A percentile compares a stretch with the other conserved stretches of the same genome.
Conservation (phyloP, 2,329 filamentous ascomycete species). For the Xylariaceae sp. region DNA sequence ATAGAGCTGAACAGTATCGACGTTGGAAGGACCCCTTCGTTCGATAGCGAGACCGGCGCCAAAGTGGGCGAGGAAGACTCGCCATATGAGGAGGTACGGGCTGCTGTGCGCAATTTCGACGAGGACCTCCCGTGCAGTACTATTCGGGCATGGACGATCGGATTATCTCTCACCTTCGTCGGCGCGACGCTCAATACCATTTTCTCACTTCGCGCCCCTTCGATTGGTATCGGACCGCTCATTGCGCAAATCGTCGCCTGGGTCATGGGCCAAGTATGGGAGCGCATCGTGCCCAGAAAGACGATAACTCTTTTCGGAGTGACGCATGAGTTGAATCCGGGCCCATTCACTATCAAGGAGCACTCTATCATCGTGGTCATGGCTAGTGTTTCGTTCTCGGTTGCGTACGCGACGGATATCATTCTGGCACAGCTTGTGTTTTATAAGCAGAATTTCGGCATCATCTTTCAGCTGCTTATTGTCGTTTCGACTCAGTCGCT, state of each 20-base stretch:
- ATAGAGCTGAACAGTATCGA: conserved; percentile 30
- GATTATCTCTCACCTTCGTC: conserved; percentile 49
- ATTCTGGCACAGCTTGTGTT: conserved; percentile 66
- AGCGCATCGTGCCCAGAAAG: conserved; percentile 46
- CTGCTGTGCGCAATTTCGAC: conserved; percentile 60
- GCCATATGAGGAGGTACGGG: conserved; percentile 61
- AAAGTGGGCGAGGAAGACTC: conserved; percentile 48
- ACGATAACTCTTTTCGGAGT: conserved; percentile 49
- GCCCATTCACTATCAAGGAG: conserved; percentile 66
- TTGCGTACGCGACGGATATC: conserved; percentile 69
- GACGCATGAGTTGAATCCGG: conserved; percentile 57
- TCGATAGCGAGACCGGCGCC: conserved; percentile 28
- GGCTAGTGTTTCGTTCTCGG: conserved; percentile 65
- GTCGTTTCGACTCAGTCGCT: conserved; percentile 64
- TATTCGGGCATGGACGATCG: conserved; percentile 59
- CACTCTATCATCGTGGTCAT: conserved; percentile 64
- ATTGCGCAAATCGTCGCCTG: conserved; percentile 61
- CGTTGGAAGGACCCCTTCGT: conserved; percentile 20
- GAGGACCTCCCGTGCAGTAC: conserved; percentile 63
- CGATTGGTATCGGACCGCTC: conserved; percentile 55
- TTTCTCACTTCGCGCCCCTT: conserved; percentile 57
- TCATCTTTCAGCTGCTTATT: conserved; percentile 60
- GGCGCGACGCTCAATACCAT: conserved; percentile 59
- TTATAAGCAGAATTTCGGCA: conserved; percentile 64
- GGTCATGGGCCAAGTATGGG: conserved; percentile 59